phyloP scores from a whole-genome alignment of 345 rosid species.

The Alliaria petiolata region DNA sequence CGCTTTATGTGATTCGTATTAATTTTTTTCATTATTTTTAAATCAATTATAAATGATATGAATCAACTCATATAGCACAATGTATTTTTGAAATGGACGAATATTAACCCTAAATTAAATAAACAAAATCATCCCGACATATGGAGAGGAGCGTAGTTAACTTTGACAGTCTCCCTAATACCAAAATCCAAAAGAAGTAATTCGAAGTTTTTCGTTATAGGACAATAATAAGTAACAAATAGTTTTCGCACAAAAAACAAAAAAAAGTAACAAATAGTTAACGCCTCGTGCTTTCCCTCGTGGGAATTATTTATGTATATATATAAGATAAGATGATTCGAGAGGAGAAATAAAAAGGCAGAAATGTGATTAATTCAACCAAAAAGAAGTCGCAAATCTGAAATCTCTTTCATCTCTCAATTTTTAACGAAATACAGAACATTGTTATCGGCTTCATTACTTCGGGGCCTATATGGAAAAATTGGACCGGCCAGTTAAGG shows the following conservation, averaged over 20 bases:
- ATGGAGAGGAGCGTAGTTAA: background rate
- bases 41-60: background rate
- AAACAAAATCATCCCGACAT: background rate
- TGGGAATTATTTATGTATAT: slow-evolving; percentile 13
- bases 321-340: background rate
- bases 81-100: background rate
- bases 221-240: background rate
- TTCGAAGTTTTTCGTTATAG: background rate
- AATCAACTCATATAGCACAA: background rate
- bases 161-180: background rate
- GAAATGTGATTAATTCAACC: background rate
- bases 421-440: background rate
- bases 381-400: slow-evolving; percentile 1
- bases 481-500: background rate
- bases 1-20: background rate
- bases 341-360: background rate
- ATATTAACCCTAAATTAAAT: background rate
- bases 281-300: slow-evolving; percentile 32
- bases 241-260: too few relatives aligned
- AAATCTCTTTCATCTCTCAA: background rate
- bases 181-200: background rate
- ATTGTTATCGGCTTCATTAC: background rate
- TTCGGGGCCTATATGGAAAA: slow-evolving; percentile 3
- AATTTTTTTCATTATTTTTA: too few relatives aligned
- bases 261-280: background rate